A percentile compares a stretch with the other conserved stretches of the same genome.
Evolutionary conservation across 192 early-diverging fungal species (phyloP).

Genomic region (Umbelopsis vinacea): DNA sequence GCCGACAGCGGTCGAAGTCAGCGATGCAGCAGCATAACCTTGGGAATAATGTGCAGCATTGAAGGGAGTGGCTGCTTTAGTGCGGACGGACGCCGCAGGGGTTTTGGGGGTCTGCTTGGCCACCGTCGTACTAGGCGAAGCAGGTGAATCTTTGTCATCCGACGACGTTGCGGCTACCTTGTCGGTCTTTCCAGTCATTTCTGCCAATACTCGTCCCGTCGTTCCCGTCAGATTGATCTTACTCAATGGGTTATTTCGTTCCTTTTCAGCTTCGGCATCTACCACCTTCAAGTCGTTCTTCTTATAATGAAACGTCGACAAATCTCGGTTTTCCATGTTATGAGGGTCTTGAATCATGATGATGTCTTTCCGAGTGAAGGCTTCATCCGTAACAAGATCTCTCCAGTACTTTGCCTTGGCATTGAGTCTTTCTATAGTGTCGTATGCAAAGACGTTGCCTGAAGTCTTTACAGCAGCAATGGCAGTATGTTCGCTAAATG

Average conservation of each 20-base stretch:
- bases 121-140: neutral
- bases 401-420: slow-evolving; percentile 83
- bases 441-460: slow-evolving; percentile 88
- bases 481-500: slow-evolving; percentile 80
- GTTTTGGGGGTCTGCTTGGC: neutral
- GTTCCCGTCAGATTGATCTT: slow-evolving; percentile 69
- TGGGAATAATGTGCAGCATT: slow-evolving; percentile 87
- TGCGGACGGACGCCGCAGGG: slow-evolving; percentile 30
- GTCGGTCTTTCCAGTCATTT: slow-evolving; percentile 46
- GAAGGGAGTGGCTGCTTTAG: slow-evolving; percentile 58
- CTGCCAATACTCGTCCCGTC: slow-evolving; percentile 57
- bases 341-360: slow-evolving; percentile 93
- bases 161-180: slow-evolving; percentile 21
- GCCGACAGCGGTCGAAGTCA: slow-evolving; percentile 86
- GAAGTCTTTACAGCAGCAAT: slow-evolving; percentile 86
- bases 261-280: slow-evolving; percentile 53
- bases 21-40: slow-evolving; percentile 74
- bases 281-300: slow-evolving; percentile 68
- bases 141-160: too few relatives aligned
- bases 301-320: slow-evolving; percentile 76
- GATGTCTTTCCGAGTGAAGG: slow-evolving; percentile 86
- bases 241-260: slow-evolving; percentile 55
- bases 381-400: slow-evolving; percentile 86
- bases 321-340: slow-evolving; percentile 65
- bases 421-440: slow-evolving; percentile 86